Evolutionary conservation across 176 grass and related monocot species (phyloP).

Genomic region (Themeda triandra): DNA sequence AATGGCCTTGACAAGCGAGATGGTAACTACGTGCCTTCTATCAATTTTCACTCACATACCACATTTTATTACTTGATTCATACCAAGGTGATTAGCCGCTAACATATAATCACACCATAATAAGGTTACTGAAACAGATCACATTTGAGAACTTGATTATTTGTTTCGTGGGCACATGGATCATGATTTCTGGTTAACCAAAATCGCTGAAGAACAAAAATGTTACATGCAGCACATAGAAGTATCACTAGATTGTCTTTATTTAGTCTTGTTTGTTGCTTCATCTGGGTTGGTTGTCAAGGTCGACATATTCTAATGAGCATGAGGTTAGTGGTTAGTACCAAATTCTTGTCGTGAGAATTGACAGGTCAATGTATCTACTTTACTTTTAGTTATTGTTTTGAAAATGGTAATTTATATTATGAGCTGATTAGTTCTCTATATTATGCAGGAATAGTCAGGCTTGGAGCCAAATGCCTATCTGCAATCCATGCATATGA

Average conservation of each 20-base stretch:
- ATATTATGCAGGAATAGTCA: constrained; percentile 63
- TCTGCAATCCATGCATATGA: constrained; percentile 87
- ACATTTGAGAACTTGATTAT: background rate
- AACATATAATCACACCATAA: background rate
- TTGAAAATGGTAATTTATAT: background rate
- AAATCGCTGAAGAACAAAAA: background rate
- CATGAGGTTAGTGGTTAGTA: background rate
- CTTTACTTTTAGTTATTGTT: background rate
- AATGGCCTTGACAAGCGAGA: constrained; percentile 74
- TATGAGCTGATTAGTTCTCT: background rate
- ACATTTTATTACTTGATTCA: background rate
- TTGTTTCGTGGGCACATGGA: background rate
- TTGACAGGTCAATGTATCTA: background rate
- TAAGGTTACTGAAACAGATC: background rate
- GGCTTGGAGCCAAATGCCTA: constrained; percentile 86
- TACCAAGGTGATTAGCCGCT: background rate
- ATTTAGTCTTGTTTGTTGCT: background rate
- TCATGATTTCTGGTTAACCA: constrained; percentile 10
- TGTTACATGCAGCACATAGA: background rate
- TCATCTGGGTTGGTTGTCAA: background rate
- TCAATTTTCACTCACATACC: background rate
- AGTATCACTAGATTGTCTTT: background rate
- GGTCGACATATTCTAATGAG: background rate
- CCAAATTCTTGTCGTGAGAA: background rate
- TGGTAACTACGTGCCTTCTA: constrained; percentile 49